Conservation (phyloP, 345 rosid species). For the Isatis tinctoria region DNA sequence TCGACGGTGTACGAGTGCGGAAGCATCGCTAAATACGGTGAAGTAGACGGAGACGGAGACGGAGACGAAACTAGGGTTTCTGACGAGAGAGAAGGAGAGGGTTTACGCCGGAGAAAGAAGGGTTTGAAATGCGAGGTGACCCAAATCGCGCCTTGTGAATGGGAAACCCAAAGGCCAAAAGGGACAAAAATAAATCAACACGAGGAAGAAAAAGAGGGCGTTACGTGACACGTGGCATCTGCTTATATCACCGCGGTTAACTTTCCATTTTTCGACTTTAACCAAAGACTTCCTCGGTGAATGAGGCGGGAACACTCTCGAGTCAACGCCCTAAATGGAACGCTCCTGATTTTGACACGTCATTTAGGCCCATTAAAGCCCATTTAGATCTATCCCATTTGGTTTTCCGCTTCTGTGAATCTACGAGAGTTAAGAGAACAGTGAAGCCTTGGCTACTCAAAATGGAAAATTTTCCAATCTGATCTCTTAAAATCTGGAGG, state of each 20-base stretch:
- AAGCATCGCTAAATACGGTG: slow-evolving; percentile 41
- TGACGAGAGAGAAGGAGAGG: neutral
- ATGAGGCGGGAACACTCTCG: slow-evolving; percentile 21
- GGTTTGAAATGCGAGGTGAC: slow-evolving; percentile 43
- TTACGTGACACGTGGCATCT: slow-evolving; percentile 6
- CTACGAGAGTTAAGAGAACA: neutral
- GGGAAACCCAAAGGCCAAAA: neutral
- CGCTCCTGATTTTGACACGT: slow-evolving; percentile 13
- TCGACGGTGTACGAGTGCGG: slow-evolving; percentile 71
- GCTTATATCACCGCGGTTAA: slow-evolving; percentile 2
- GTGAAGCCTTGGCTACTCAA: neutral
- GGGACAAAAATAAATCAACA: slow-evolving; percentile 23
- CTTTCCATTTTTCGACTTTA: neutral
- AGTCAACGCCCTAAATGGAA: slow-evolving; percentile 5
- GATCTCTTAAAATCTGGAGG: neutral
- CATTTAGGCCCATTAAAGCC: neutral
- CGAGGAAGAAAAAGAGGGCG: slow-evolving; percentile 23
- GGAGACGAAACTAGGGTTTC: slow-evolving; percentile 41
- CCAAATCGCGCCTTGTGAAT: slow-evolving; percentile 58
- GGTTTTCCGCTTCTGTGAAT: neutral
- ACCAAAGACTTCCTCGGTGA: neutral
- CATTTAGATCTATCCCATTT: neutral
- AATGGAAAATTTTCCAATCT: neutral
- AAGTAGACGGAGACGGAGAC: neutral
- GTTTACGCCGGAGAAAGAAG: slow-evolving; percentile 35